phyloP scores from a whole-genome alignment of 2,329 filamentous ascomycete species.

The Botrytis cinerea region DNA sequence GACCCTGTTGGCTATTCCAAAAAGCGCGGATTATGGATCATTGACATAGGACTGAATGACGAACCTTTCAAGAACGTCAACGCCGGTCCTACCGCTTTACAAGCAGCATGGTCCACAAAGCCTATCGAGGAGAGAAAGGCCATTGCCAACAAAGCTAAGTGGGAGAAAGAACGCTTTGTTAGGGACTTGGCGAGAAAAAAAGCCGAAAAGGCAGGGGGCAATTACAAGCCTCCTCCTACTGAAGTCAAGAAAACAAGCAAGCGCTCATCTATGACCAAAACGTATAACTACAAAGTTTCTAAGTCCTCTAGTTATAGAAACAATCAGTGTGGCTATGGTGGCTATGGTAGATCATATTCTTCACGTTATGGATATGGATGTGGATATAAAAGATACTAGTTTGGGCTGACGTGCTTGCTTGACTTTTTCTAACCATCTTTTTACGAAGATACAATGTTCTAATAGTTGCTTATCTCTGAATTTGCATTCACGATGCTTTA shows the following conservation, averaged over 20 bases:
- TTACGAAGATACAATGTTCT: fast-evolving
- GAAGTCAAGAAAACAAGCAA: not conserved
- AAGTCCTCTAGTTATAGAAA: not conserved
- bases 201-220: not conserved
- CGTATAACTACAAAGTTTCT: not conserved
- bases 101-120: not conserved
- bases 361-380: not conserved
- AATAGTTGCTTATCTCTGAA: not conserved
- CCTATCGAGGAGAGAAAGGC: not conserved
- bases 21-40: slow-evolving; percentile 1
- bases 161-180: slow-evolving; percentile 6
- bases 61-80: not conserved
- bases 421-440: not conserved
- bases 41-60: not conserved
- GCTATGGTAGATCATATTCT: not conserved
- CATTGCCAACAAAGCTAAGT: slow-evolving; percentile 1
- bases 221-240: not conserved
- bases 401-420: not conserved
- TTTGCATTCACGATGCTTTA: fast-evolving
- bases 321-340: not conserved
- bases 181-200: slow-evolving; percentile 3
- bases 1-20: not conserved
- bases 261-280: not conserved
- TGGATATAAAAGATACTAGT: not conserved
- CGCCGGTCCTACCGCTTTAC: not conserved